Evolutionary conservation across 2,329 filamentous ascomycete genomes (phyloP).

Genomic region (Epicoccum nigrum): DNA sequence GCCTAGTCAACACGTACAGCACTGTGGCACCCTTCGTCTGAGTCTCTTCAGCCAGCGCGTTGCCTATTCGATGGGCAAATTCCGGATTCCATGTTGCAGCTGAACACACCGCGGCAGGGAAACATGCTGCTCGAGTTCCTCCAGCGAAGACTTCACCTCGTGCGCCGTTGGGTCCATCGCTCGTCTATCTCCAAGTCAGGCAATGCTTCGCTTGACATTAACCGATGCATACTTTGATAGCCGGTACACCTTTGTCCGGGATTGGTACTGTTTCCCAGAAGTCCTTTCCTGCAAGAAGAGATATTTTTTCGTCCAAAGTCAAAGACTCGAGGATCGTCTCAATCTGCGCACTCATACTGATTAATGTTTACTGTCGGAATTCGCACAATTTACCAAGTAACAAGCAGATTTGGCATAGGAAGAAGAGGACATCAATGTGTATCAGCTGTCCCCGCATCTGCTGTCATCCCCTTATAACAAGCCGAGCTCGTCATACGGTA

Average conservation of each 20-base stretch:
- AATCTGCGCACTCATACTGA: conserved; percentile 32
- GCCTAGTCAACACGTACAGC: conserved; percentile 49
- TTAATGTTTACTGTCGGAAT: neutral
- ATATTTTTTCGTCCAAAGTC: conserved; percentile 45
- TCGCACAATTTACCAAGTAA: no score
- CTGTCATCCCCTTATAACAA: conserved; percentile 1
- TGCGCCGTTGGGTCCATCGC: conserved; percentile 72
- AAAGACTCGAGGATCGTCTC: conserved; percentile 40
- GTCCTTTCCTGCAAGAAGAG: conserved; percentile 54
- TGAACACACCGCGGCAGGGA: conserved; percentile 74
- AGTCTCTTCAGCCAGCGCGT: conserved; percentile 72
- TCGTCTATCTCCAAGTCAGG: conserved; percentile 53
- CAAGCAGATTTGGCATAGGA: no score
- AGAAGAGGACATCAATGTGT: neutral
- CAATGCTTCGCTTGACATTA: neutral
- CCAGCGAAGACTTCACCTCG: conserved; percentile 69
- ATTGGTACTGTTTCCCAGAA: conserved; percentile 72
- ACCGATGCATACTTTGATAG: conserved; percentile 51
- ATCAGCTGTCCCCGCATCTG: neutral
- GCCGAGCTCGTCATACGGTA: neutral
- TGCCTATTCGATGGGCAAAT: conserved; percentile 59
- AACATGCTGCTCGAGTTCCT: conserved; percentile 69
- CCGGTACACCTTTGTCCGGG: conserved; percentile 64
- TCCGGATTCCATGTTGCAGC: conserved; percentile 75
- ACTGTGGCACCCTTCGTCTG: conserved; percentile 76